Conservation (phyloP, 2,329 filamentous ascomycete genomes). For the Didymella arachidicola region DNA sequence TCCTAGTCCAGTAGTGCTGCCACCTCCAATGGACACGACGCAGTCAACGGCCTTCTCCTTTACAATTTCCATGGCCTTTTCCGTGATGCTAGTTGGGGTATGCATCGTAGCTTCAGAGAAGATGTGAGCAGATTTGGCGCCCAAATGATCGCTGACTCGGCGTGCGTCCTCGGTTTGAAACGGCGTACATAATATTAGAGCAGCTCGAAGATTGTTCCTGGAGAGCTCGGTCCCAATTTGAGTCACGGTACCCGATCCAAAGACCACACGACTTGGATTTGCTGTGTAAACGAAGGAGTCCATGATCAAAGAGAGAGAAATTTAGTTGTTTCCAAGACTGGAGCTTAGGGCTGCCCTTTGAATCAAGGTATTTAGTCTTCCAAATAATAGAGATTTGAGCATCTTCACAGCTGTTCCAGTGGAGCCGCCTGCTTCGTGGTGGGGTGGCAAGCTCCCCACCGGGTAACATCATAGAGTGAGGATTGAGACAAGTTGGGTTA, state of each 20-base stretch:
- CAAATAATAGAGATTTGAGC: too few species aligned
- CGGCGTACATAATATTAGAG: not conserved
- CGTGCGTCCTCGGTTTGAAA: not conserved
- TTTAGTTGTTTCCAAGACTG: too few species aligned
- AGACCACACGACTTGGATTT: not conserved
- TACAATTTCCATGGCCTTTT: constrained; percentile 28
- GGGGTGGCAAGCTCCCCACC: too few species aligned
- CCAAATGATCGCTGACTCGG: not conserved
- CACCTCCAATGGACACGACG: constrained; percentile 68
- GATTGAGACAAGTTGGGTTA: too few species aligned
- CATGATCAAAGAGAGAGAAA: not conserved
- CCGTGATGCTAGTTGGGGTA: not conserved
- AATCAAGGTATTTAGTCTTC: too few species aligned
- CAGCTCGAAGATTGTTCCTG: not conserved
- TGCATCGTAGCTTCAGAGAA: constrained; percentile 4
- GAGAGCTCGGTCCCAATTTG: not conserved
- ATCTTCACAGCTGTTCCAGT: too few species aligned
- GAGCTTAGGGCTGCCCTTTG: too few species aligned
- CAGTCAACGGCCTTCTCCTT: constrained; percentile 59
- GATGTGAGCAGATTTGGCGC: not conserved
- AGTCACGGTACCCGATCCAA: not conserved
- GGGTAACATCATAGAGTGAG: too few species aligned
- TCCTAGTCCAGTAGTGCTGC: constrained; percentile 68
- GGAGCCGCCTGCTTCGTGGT: too few species aligned
- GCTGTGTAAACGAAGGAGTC: not conserved